Evolutionary conservation across 2,329 filamentous ascomycete genomes (phyloP).

Genomic region (Diaporthe nobilis): DNA sequence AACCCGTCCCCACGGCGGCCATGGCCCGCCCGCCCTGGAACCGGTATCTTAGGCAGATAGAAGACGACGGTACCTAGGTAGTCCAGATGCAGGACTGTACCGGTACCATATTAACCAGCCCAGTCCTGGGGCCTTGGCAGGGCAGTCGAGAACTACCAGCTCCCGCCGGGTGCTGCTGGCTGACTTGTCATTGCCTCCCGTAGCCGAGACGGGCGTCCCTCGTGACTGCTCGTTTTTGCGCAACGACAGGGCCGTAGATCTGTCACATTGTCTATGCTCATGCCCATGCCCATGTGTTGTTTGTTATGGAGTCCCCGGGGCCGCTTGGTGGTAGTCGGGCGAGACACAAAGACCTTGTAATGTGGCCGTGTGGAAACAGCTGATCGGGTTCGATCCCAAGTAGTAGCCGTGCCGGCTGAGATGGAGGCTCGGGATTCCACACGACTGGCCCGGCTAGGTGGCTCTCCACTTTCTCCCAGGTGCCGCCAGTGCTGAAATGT

Average conservation of each 20-base stretch:
- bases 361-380: constrained; percentile 30
- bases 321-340: neutral
- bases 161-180: constrained; percentile 20
- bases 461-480: constrained; percentile 22
- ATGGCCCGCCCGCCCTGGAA: constrained; percentile 21
- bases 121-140: constrained; percentile 17
- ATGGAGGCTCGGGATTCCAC: constrained; percentile 32
- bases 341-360: constrained; percentile 27
- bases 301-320: neutral
- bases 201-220: constrained; percentile 21
- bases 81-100: constrained; percentile 13
- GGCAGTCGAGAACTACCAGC: constrained; percentile 29
- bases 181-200: constrained; percentile 21
- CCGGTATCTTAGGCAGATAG: constrained; percentile 3
- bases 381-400: constrained; percentile 36
- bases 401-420: constrained; percentile 34
- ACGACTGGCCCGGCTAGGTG: constrained; percentile 35
- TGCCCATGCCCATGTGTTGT: constrained; percentile 25
- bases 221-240: constrained; percentile 36
- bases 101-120: constrained; percentile 15
- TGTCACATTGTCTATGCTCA: constrained; percentile 32
- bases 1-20: neutral
- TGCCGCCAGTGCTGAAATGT: constrained; percentile 16
- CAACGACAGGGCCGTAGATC: constrained; percentile 17
- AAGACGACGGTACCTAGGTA: neutral